Evolutionary conservation across 768 basidiomycete genomes (phyloP), one percentile per base, ranked within the genome.

Genomic region (Sarcodon aspratus): DNA sequence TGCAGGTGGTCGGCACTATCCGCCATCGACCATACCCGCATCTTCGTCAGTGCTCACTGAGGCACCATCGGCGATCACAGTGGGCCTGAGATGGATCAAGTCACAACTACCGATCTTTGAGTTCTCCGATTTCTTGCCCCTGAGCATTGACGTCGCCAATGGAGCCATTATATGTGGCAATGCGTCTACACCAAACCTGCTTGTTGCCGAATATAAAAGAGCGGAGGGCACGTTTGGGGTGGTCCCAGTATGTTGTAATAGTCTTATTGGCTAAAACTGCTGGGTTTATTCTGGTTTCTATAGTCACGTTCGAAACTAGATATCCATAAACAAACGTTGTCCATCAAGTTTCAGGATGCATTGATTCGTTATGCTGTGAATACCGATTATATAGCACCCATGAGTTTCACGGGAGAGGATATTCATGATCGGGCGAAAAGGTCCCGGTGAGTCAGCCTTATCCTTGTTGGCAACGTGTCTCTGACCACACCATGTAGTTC

Each of bases 101-200:
- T 64, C 64, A 13, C 82, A 85, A 54, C 64, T 86, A 48, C 89
- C 87, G 1, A 77, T 70, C 50, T 67, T 90, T 33, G 82, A 90
- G 57, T 77, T 85, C 13, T 85, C 84, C 55, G 88, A 93, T 59
- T 65, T 93, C n/a, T 67, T 97, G 7, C 95, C 95, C 2, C 62
- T 96, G 50, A 87, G 90, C 21, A 72, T 97, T 47, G 76, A 80
- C 52, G 70, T 85, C n/a, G 68, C 70, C 33, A 89, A 82, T 47
- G 89, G 89, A 21, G 85, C 85, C 13, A 78, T 98, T 44, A 77
- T 86, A 15, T 74, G 83, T 15, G 95, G 95, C 9, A 97, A 94
- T 65, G 66, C 76, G 17, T 88, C 94, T 0, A 96, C 91, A 0
- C 84, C 86, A 0, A 83, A 71, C 57, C 67, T 96, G 6, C 72